A percentile compares a stretch with the other conserved stretches of the same genome.
phyloP scores from a whole-genome alignment of 2,329 filamentous ascomycete genomes.

The Fusarium sp. region DNA sequence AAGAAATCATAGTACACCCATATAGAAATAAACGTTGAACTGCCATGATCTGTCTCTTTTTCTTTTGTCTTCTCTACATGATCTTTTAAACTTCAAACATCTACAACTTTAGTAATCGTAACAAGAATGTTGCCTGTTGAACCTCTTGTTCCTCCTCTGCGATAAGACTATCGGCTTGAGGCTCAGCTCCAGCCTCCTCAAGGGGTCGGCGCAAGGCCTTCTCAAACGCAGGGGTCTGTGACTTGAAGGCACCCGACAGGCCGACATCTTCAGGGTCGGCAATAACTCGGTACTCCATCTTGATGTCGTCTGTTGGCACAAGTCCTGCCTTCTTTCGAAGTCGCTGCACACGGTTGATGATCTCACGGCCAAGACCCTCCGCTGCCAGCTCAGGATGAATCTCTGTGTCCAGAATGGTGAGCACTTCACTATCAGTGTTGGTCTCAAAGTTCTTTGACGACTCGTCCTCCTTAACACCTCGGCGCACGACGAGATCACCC shows the following conservation, averaged over 20 bases:
- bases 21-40: conserved; percentile 12
- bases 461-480: conserved; percentile 81
- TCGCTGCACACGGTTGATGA: conserved; percentile 93
- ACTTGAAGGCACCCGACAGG: conserved; percentile 77
- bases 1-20: conserved; percentile 44
- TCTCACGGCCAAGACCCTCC: conserved; percentile 90
- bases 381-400: conserved; percentile 88
- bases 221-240: conserved; percentile 77
- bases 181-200: conserved; percentile 61
- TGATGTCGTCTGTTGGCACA: conserved; percentile 92
- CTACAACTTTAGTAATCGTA: conserved; percentile 82
- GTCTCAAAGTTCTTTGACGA: conserved; percentile 83
- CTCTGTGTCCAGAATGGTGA: conserved; percentile 89
- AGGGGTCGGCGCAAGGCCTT: conserved; percentile 84
- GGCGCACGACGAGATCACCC: conserved; percentile 84
- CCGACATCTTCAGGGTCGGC: conserved; percentile 84
- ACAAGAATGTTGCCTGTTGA: conserved; percentile 83
- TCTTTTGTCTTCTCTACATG: conserved; percentile 26
- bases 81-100: conserved; percentile 10
- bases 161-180: conserved; percentile 66
- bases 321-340: conserved; percentile 95
- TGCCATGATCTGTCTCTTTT: conserved; percentile 30
- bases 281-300: conserved; percentile 91
- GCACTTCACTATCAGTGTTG: conserved; percentile 89
- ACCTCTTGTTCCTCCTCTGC: conserved; percentile 88